phyloP scores from a whole-genome alignment of 2,329 filamentous ascomycete species.

The Talaromyces rugulosus region DNA sequence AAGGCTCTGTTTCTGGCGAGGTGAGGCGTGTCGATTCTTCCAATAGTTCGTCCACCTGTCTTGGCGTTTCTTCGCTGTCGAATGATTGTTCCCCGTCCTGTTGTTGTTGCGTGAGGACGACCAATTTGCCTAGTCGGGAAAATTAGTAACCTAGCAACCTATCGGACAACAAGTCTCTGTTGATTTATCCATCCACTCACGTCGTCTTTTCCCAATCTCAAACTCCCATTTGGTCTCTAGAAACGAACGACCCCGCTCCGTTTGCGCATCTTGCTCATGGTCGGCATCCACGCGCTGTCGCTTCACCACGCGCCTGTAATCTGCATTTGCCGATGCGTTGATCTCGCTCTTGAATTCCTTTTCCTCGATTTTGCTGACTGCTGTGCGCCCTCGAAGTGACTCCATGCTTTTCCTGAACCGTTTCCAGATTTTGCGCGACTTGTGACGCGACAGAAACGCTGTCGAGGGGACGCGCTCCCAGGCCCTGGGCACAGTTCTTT shows the following conservation, averaged over 20 bases:
- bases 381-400: slow-evolving; percentile 20
- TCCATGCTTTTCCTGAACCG: slow-evolving; percentile 35
- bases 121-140: slow-evolving; percentile 11
- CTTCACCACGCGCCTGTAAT: slow-evolving; percentile 33
- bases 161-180: neutral
- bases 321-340: slow-evolving; percentile 24
- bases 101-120: neutral
- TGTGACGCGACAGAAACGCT: slow-evolving; percentile 34
- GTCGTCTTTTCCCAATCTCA: slow-evolving; percentile 20
- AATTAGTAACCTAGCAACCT: slow-evolving; percentile 8
- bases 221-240: slow-evolving; percentile 40
- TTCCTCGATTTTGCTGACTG: slow-evolving; percentile 13
- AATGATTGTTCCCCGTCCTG: neutral
- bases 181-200: slow-evolving; percentile 10
- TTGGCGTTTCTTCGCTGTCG: slow-evolving; percentile 3
- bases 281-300: slow-evolving; percentile 25
- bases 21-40: slow-evolving; percentile 1
- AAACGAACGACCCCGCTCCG: slow-evolving; percentile 29
- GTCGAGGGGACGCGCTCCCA: slow-evolving; percentile 45
- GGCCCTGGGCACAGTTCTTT: slow-evolving; percentile 32
- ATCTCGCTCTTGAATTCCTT: slow-evolving; percentile 30
- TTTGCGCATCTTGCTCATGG: slow-evolving; percentile 11
- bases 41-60: slow-evolving; percentile 5
- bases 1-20: neutral
- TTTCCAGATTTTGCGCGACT: slow-evolving; percentile 45